Percentiles rank a stretch among this genome's conserved stretches.
Conservation (phyloP, 78 protist species). For the Cavenderia fasciculata region DNA sequence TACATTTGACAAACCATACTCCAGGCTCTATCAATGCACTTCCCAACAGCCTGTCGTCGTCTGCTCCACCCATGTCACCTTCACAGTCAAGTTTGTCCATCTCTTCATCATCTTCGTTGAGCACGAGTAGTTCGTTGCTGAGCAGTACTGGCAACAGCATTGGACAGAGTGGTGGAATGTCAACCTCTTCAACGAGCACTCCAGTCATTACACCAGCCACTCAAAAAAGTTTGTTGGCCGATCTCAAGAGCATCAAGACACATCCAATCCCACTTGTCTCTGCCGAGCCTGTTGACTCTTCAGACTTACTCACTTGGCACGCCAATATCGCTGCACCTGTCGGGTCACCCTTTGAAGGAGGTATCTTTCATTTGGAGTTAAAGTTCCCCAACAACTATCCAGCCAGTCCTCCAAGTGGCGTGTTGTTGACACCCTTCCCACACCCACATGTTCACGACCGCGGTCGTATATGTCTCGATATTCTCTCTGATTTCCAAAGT, state of each 20-base stretch:
- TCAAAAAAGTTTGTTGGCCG: slow-evolving; percentile 46
- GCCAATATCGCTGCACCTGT: slow-evolving; percentile 64
- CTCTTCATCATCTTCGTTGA: too few species aligned
- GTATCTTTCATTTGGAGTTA: slow-evolving; percentile 68
- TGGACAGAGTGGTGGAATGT: neutral
- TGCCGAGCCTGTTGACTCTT: slow-evolving; percentile 55
- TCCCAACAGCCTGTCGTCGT: neutral
- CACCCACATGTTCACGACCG: slow-evolving; percentile 81
- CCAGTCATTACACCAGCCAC: neutral
- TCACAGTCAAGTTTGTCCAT: neutral
- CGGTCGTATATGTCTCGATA: slow-evolving; percentile 77
- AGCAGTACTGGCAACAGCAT: neutral
- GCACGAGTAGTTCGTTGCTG: too few species aligned
- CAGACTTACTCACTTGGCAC: slow-evolving; percentile 76
- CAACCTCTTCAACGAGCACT: too few species aligned
- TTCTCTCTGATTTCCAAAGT: slow-evolving; percentile 69
- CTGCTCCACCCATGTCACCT: neutral
- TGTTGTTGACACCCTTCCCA: slow-evolving; percentile 37
- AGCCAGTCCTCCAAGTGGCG: slow-evolving; percentile 67
- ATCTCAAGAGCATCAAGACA: slow-evolving; percentile 17
- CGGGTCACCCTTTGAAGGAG: slow-evolving; percentile 78
- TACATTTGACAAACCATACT: neutral
- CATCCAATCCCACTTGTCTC: slow-evolving; percentile 71
- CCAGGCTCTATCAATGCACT: neutral
- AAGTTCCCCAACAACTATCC: slow-evolving; percentile 79